phyloP scores from a whole-genome alignment of 2,329 filamentous ascomycete species.

The Clarireedia sp. region DNA sequence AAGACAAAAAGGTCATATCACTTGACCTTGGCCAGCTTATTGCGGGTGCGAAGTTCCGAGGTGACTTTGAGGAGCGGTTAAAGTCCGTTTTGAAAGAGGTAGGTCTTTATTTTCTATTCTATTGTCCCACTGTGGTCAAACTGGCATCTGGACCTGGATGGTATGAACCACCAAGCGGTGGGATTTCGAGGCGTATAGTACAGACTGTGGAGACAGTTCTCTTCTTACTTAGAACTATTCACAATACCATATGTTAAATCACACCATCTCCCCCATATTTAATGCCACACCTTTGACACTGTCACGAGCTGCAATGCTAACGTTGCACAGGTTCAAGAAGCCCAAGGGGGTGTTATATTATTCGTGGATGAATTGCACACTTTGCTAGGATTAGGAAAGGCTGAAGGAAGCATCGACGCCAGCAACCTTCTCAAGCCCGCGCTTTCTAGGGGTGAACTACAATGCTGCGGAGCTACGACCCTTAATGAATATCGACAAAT shows the following conservation, averaged over 20 bases:
- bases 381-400: conserved; percentile 84
- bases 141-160: not conserved
- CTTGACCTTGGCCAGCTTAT: conserved; percentile 89
- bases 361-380: conserved; percentile 96
- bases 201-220: not conserved
- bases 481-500: conserved; percentile 87
- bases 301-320: not conserved
- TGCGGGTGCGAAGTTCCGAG: conserved; percentile 89
- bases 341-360: conserved; percentile 81
- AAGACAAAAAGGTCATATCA: conserved; percentile 82
- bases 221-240: conserved; percentile 1
- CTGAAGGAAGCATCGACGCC: conserved; percentile 92
- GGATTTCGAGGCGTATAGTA: not conserved
- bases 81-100: conserved; percentile 85
- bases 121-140: not conserved
- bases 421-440: conserved; percentile 92
- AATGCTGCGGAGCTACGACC: conserved; percentile 83
- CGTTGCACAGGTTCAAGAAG: conserved; percentile 49
- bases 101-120: not conserved
- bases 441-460: conserved; percentile 82
- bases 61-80: conserved; percentile 90
- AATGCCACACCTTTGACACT: not conserved
- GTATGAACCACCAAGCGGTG: not conserved
- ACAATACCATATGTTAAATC: not conserved
- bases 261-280: conserved; percentile 31